Evolutionary conservation across 169 alveolate species (phyloP), one percentile per base, ranked within the genome.

Genomic region (Perkinsus marinus): DNA sequence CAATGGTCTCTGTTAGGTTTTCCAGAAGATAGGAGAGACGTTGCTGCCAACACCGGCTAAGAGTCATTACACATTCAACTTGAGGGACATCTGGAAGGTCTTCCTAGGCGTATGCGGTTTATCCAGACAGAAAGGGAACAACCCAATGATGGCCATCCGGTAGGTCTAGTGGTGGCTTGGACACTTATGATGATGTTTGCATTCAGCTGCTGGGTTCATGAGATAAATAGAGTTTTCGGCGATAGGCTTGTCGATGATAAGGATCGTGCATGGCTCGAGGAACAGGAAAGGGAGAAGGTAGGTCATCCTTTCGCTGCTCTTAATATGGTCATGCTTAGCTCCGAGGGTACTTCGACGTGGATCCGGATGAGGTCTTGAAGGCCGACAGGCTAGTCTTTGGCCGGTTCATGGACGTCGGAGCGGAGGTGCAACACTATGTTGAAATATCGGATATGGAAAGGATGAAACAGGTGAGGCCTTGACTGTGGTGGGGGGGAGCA

Each of bases 71-170:
- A 96, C 98, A 34, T 98, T 98, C 95, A 98, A 98, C 95, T 94
- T 98, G 93, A 97, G 99, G 93, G 99, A 98, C 95, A 96, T 97
- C 92, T 96, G 98, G 94, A 97, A 97, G 93, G 98, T 97, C 39
- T 97, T 97, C 93, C 96, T 97, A 93, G 99, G 99, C 41, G 94
- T 97, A 39, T 95, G 98, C 93, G 95, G 96, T 38, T 96, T 98
- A 36, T 93, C 95, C 89, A 95, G 97, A 26, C 97, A 96, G 93
- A 94, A 90, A 57, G 91, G 94, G 92, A 90, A 26, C 68, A 57
- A 7, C 37, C 36, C 79, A 5, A 57, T 57, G 79, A 57, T 57
- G 99, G 68, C 93, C 97, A 13, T 94, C 97, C 68, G 95, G 96
- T 92, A 96, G 99, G n/a, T 96, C 96, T 93, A 90, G 93, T 92